phyloP scores from a whole-genome alignment of 1,139 yeast genomes.

The Insectozyma bohioensis region DNA sequence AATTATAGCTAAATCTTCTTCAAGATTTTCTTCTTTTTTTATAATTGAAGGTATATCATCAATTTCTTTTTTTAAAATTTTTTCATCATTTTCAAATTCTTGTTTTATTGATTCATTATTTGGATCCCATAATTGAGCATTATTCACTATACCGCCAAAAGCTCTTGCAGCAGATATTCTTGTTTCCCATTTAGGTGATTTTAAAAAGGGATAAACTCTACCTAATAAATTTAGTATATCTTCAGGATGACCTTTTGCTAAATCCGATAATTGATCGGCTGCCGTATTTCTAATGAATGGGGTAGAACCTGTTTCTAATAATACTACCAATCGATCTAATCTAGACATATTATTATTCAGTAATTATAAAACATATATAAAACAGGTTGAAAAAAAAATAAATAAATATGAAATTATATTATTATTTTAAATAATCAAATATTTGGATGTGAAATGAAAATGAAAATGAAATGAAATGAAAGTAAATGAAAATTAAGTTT shows the following conservation, averaged over 20 bases:
- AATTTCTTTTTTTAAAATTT: conserved; percentile 18
- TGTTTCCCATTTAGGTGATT: conserved; percentile 91
- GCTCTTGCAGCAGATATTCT: conserved; percentile 94
- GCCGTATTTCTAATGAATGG: conserved; percentile 93
- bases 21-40: conserved; percentile 18
- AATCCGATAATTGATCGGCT: conserved; percentile 93
- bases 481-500: too few relatives aligned
- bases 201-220: conserved; percentile 85
- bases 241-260: conserved; percentile 93
- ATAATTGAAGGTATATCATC: conserved; percentile 18
- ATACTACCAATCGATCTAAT: conserved; percentile 70
- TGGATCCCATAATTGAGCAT: conserved; percentile 86
- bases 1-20: conserved; percentile 30
- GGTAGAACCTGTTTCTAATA: conserved; percentile 93
- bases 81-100: conserved; percentile 19
- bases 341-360: conserved; percentile 40
- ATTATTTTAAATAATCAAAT: too few relatives aligned
- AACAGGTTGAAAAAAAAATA: conserved; percentile 8
- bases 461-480: too few relatives aligned
- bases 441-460: too few relatives aligned
- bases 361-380: too few relatives aligned
- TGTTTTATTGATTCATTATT: conserved; percentile 39
- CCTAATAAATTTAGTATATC: conserved; percentile 82
- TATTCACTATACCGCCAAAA: conserved; percentile 85
- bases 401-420: too few relatives aligned